Conservation (phyloP, 148 eudicot species). For the Fallopia convolvulus region DNA sequence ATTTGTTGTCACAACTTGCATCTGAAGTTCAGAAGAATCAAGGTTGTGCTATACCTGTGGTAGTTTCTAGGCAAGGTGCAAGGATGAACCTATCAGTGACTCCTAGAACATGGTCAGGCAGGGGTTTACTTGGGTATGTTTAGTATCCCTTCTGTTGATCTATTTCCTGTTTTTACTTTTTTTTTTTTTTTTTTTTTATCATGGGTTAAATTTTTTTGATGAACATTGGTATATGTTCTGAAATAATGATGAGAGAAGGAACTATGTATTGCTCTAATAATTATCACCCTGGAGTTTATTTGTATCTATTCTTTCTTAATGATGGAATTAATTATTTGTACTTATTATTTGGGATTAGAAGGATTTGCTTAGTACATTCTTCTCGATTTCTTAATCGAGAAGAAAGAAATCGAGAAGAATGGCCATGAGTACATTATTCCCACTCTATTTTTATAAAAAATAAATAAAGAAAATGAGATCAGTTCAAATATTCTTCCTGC, state of each 20-base stretch:
- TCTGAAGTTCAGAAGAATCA: slow-evolving; percentile 67
- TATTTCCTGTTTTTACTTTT: neutral
- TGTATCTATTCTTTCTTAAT: neutral
- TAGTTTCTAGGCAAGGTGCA: slow-evolving; percentile 73
- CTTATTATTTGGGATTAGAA: too few relatives aligned
- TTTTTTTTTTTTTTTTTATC: too few relatives aligned
- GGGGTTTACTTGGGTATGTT: slow-evolving; percentile 86
- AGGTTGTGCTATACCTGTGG: slow-evolving; percentile 42
- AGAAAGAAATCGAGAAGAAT: too few relatives aligned
- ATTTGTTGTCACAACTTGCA: slow-evolving; percentile 59
- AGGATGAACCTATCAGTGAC: slow-evolving; percentile 45
- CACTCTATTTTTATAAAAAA: too few relatives aligned
- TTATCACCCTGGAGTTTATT: neutral
- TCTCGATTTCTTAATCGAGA: too few relatives aligned
- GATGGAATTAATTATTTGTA: too few relatives aligned
- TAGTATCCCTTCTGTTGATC: neutral
- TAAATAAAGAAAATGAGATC: neutral
- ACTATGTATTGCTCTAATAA: neutral
- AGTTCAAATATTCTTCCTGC: neutral
- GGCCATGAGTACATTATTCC: too few relatives aligned
- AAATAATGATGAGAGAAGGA: neutral
- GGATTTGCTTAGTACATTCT: too few relatives aligned
- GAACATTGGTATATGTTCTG: neutral
- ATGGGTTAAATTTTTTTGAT: neutral
- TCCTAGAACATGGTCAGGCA: slow-evolving; percentile 89